Base-by-base conservation (phyloP, 2,329 filamentous ascomycete species). In the Dryadomyces quercivorus region DNA sequence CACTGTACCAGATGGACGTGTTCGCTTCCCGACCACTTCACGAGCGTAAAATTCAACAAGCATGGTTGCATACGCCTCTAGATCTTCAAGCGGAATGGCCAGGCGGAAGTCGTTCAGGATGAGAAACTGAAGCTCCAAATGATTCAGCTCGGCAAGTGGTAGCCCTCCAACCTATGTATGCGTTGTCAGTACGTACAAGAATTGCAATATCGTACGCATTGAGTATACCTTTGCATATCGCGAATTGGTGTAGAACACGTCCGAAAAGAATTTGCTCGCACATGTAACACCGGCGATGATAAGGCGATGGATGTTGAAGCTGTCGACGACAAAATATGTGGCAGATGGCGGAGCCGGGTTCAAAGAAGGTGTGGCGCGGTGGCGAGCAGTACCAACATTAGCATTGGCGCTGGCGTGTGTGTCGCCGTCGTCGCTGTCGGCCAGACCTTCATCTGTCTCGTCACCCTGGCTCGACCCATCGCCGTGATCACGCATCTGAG, bases 231-330 rank as follows among this genome's bases (percentile, higher is more conserved):
- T 98, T 57, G 93, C 93, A 68, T 98, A 98, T 82, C 93, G 82
- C 54, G 93, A 97, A 70, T 98, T 98, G 10, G 93, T 98, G 67
- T 97, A 98, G 64, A 98, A 98, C 44, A 97, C 92, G 71, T 98
- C 81, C 5, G 92, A 97, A 71, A 98, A 98, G 76, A 97, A 98
- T 70, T 98, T 98, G 80, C 92, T 97, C 5, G 93, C 91, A 69
- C 93, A 97, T 3, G 93, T 98, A 47, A 98, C 93, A 40, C 92
- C 93, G 2, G 93, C 89, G 66, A 98, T 98, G 54, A 97, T 91
- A 54, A 98, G 75, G 54, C 93, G 84, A 67, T 98, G 93, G 59
- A 98, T 97, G 70, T 98, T 98, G 74, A 93, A 98, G 71, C 93
- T 97, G 71, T 98, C 93, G 12, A 97, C 93, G 44, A 97, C 92